These are phyloP conservation scores for Pulveroboletus sp. DNA, from an alignment of 1,284 basidiomycete genomes.

Conservation along the genomic window DNA sequence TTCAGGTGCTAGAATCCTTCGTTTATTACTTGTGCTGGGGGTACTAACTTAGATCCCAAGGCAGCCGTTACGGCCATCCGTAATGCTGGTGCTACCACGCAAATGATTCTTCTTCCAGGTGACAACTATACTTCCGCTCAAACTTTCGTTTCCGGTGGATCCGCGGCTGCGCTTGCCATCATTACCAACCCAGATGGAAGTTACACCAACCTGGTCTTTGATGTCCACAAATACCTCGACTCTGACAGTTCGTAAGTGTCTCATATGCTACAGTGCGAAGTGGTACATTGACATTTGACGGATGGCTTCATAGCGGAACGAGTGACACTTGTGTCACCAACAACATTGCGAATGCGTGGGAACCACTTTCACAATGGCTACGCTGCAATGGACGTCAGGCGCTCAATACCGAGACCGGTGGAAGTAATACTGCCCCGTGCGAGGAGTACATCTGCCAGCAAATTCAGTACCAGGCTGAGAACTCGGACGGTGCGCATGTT, in stretches of 20 bases:
- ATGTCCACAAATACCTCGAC: conserved; percentile 20
- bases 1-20: conserved; percentile 7
- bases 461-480: conserved; percentile 29
- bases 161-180: conserved; percentile 47
- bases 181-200: conserved; percentile 37
- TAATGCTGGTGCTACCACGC: conserved; percentile 9
- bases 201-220: conserved; percentile 11
- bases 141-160: conserved; percentile 40
- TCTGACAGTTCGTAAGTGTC: conserved; percentile 15
- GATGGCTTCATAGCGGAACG: neutral
- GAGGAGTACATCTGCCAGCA: conserved; percentile 48
- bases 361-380: conserved; percentile 52
- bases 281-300: neutral
- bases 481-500: conserved; percentile 15
- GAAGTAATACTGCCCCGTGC: conserved; percentile 52
- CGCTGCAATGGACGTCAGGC: conserved; percentile 53
- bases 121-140: conserved; percentile 10
- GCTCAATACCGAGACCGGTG: conserved; percentile 64
- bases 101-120: conserved; percentile 18
- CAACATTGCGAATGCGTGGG: conserved; percentile 35
- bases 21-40: neutral
- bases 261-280: neutral
- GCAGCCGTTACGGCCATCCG: conserved; percentile 22
- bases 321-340: conserved; percentile 5
- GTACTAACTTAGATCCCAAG: neutral